Percentiles rank a stretch among this genome's conserved stretches.
Conservation (phyloP, 352 stramenopile species). For the Aphanomyces astaci region DNA sequence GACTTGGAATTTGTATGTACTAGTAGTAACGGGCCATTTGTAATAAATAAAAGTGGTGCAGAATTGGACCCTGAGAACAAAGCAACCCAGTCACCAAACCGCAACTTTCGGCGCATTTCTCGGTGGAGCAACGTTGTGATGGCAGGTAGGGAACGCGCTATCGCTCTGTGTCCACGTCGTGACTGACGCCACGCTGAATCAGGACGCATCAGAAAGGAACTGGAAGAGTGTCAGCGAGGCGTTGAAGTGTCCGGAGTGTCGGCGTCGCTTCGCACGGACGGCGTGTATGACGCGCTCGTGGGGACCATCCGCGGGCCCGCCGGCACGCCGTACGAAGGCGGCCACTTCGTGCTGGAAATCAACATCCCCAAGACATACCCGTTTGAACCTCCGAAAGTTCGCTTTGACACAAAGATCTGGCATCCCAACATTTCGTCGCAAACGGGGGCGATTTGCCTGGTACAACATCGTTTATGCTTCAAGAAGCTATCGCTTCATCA, state of each 20-base stretch:
- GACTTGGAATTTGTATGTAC: constrained; percentile 4
- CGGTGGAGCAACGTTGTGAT: background rate
- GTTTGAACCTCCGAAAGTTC: constrained; percentile 93
- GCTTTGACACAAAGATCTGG: constrained; percentile 93
- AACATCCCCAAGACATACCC: constrained; percentile 88
- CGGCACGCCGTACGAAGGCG: constrained; percentile 82
- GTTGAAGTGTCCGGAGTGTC: constrained; percentile 74
- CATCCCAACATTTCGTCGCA: constrained; percentile 97
- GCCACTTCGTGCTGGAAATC: constrained; percentile 90
- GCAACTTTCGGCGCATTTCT: background rate
- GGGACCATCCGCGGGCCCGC: constrained; percentile 64
- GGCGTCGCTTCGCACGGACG: constrained; percentile 36
- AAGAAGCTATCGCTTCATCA: no score
- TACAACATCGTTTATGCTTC: constrained; percentile 25
- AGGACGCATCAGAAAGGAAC: constrained; percentile 72
- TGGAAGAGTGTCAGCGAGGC: constrained; percentile 82
- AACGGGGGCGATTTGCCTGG: constrained; percentile 95
- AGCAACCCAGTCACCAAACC: background rate
- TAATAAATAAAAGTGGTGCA: no score
- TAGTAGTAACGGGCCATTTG: no score
- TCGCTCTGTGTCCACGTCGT: no score
- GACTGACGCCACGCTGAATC: background rate
- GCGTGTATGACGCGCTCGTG: constrained; percentile 25
- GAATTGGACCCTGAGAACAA: no score
- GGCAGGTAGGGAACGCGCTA: background rate